Base-by-base conservation (phyloP, 2,329 filamentous ascomycete species). In the Tolypocladium capitatum region DNA sequence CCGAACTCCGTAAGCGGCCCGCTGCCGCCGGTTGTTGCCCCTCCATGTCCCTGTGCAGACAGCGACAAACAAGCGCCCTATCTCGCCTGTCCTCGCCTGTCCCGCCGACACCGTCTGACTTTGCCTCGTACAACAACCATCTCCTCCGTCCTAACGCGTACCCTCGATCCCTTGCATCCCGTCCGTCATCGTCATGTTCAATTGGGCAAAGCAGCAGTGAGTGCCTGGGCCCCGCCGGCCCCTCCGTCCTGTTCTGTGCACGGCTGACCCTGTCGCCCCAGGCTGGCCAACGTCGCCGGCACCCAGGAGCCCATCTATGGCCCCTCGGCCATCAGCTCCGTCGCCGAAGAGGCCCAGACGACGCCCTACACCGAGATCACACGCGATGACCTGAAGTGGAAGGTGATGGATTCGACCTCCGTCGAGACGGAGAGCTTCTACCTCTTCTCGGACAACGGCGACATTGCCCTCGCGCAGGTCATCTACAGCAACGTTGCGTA, bases 401-500 rank as follows among this genome's bases (percentile, higher is more conserved):
- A 73, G 58, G 80, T 76, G 27, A 77, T 89, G 72, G 83, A 88
- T 56, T 84, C 81, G 60, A 97, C 92, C 53, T 85, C 78, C 60
- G 92, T 97, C 57, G 92, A 98, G 75, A 96, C 88, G 30, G 85
- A 96, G 72, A 89, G 78, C 53, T 98, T 96, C 71, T 98, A 98
- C 71, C 70, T 96, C 60, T 83, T 83, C 67, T 74, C 84, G 48
- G 86, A 95, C 52, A 80, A 73, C 51, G 92, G 92, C 45, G 75
- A 83, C 53, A 67, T 90, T 54, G 86, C 77, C 46, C 78, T 95
- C 67, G 80, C 80, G 51, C 92, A 98, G 74, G 77, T 97, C 68
- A 95, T 98, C 65, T 95, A 97, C 75, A 97, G 86, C 73, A 96
- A 95, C 69, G 86, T 98, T 64, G 84, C 80, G 90, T 96, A 81